Base-by-base conservation (phyloP, 495 filamentous ascomycete species). In the Chaetomium fimeti region DNA sequence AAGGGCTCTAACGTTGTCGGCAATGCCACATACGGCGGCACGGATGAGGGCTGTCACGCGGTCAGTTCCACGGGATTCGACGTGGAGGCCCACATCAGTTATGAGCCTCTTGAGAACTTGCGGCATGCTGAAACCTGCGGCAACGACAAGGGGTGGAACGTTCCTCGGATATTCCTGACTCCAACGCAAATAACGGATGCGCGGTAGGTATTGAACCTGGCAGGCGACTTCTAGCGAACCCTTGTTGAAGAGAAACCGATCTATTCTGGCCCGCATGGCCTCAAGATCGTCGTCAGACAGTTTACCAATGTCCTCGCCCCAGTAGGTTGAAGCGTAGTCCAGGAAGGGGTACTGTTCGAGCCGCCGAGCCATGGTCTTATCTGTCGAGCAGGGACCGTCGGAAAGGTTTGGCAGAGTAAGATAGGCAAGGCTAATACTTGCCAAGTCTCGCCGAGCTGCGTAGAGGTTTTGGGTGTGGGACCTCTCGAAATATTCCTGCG, bases 401-500 rank as follows among this genome's bases (percentile, higher is more conserved):
- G 29, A 55, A 24, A 55, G 38, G 29, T 36, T 55, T 6, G 52
- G 18, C 9, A 55, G 28, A 2, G 29, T 55, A 6, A 58, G 32
- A n/a, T 58, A 58, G 22, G 56, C 38, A 3, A 58, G 36, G 22
- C 56, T 18, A 12, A 18, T 8, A 13, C 9, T 28, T 2, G 38
- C 22, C 2, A 58, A 22, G 13, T n/a, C 15, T 25, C 28, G 24
- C 11, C 16, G 18, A 12, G 40, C 56, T 8, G 20, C 22, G 2
- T 2, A 16, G n/a, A 47, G 20, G 4, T 4, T 5, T 18, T 18
- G 22, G 24, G 27, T 15, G 25, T 58, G 56, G 9, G 36, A 45
- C 47, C 42, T 27, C 15, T 47, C 20, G 11, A 58, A 58, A 13
- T 47, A 58, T 20, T 58, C 55, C 15, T 58, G n/a, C 1, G 55